Percentiles rank a stretch among this genome's conserved stretches.
Evolutionary conservation across 768 basidiomycete species (phyloP).

Genomic region (Leucosporidium scottii): DNA sequence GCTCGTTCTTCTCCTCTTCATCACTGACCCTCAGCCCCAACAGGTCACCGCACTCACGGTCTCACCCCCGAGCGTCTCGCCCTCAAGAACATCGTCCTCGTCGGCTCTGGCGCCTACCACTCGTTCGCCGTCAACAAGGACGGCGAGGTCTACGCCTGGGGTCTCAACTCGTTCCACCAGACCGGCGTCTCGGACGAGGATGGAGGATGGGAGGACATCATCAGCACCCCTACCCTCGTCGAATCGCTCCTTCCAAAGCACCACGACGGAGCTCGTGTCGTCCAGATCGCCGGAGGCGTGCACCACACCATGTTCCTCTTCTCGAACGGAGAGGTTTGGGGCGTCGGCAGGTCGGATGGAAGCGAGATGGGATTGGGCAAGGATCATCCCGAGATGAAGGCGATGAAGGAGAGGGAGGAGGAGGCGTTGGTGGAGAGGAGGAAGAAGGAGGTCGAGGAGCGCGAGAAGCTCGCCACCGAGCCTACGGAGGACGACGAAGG

Average conservation of each 20-base stretch:
- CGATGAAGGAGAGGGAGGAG: conserved; percentile 35
- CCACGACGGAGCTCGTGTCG: conserved; percentile 43
- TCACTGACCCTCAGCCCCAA: background rate
- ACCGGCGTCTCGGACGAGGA: conserved; percentile 49
- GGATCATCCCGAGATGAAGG: conserved; percentile 45
- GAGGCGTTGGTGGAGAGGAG: conserved; percentile 34
- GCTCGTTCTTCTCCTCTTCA: background rate
- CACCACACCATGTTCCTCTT: conserved; percentile 89
- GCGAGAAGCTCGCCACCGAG: conserved; percentile 5
- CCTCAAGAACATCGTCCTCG: conserved; percentile 61
- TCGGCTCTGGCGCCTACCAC: conserved; percentile 77
- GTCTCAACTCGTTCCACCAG: conserved; percentile 78
- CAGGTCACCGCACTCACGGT: conserved; percentile 75
- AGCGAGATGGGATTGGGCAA: conserved; percentile 64
- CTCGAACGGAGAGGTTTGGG: conserved; percentile 71
- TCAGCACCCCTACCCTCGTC: conserved; percentile 54
- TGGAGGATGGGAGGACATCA: conserved; percentile 38
- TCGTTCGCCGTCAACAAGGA: conserved; percentile 82
- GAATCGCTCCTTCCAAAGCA: conserved; percentile 39
- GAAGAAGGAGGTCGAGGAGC: background rate
- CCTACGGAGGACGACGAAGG: conserved; percentile 17
- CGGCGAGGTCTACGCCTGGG: conserved; percentile 89
- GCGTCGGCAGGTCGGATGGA: conserved; percentile 74
- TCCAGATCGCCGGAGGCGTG: conserved; percentile 70
- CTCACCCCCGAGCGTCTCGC: conserved; percentile 79